Base-by-base conservation (phyloP, 768 basidiomycete genomes). In the Leccinellum luteum region DNA sequence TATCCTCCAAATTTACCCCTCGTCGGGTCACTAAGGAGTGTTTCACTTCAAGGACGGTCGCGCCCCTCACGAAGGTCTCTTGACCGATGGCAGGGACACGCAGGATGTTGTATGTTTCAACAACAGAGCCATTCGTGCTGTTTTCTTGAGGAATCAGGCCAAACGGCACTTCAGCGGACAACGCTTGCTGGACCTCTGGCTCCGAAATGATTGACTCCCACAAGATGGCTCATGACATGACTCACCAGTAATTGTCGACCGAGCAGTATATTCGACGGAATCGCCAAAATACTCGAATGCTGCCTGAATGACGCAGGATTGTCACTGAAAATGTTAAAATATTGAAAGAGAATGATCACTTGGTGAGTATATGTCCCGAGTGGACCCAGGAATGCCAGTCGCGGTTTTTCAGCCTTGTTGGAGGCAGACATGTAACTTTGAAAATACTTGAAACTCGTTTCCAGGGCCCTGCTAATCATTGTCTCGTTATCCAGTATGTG, bases 141-240 rank as follows among this genome's bases (percentile, higher is more conserved):
- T 93, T 93, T 71, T 93, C 90, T 69, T 89, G 87, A 21, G 90
- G 90, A 28, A 92, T 76, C n/a, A 92, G 77, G 25, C 81, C 90
- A 49, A 83, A 76, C 31, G 75, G 71, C 14, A 73, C 66, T 6
- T 67, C 67, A 12, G 74, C 55, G 6, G 81, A 78, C 41, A 92
- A 69, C 17, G 79, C 70, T 45, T 77, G 67, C 58, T 87, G 85
- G 23, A 86, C 84, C 57, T 81, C 90, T 92, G 66, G 41, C 9
- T 28, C 49, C 31, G 14, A 38, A 8, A 19, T n/a, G n/a, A n/a
- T 60, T 48, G 43, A 56, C 48, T 25, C n/a, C 31, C n/a, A 21
- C 7, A 38, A 17, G 14, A 44, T 49, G 4, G 23, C 19, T 15
- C 19, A 41, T 17, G 34, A 6, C 14, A 41, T 21, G n/a, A 27